Conservation (phyloP, 805 yeast species). For the Monosporozyma unispora region DNA sequence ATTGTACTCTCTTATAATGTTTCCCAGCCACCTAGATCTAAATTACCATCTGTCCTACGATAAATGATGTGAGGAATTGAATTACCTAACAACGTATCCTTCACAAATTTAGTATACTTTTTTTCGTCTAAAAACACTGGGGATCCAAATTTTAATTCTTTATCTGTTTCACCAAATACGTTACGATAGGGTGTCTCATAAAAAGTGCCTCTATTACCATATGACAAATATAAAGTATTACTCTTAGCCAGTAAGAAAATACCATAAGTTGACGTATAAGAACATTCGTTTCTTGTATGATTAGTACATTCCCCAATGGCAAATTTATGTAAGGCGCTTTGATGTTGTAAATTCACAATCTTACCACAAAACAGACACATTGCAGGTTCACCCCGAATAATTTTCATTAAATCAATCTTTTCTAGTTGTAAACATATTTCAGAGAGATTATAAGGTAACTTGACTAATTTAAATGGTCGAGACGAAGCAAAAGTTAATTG, state of each 20-base stretch:
- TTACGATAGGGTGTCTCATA: slow-evolving; percentile 77
- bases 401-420: slow-evolving; percentile 26
- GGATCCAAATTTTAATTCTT: slow-evolving; percentile 59
- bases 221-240: slow-evolving; percentile 38
- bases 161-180: slow-evolving; percentile 77
- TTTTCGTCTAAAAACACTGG: slow-evolving; percentile 56
- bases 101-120: slow-evolving; percentile 57
- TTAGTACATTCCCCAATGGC: slow-evolving; percentile 69
- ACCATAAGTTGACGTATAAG: slow-evolving; percentile 16
- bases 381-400: slow-evolving; percentile 56
- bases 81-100: slow-evolving; percentile 69
- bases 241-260: slow-evolving; percentile 20
- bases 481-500: slow-evolving; percentile 2
- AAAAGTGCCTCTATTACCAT: slow-evolving; percentile 71
- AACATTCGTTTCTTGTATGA: slow-evolving; percentile 56
- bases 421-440: slow-evolving; percentile 3
- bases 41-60: slow-evolving; percentile 64
- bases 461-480: slow-evolving; percentile 5
- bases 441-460: slow-evolving; percentile 11
- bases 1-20: slow-evolving; percentile 25
- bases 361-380: slow-evolving; percentile 77
- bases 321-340: slow-evolving; percentile 38
- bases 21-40: slow-evolving; percentile 96
- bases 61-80: slow-evolving; percentile 70
- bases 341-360: slow-evolving; percentile 56